These are phyloP conservation scores for Aspergillus clavatus DNA, from an alignment of 2,329 filamentous ascomycete species.

Conservation along the genomic window DNA sequence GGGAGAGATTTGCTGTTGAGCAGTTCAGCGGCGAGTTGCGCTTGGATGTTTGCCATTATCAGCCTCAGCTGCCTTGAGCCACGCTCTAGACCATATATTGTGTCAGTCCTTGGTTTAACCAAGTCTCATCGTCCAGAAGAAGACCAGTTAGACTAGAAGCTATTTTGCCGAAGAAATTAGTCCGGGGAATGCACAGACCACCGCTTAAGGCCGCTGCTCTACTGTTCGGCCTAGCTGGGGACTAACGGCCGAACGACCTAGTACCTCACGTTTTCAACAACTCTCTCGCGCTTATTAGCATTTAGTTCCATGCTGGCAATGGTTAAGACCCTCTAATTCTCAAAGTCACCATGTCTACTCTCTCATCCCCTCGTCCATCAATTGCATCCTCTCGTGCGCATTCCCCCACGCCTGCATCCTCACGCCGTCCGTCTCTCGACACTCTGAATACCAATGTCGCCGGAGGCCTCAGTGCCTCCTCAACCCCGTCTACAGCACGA, in stretches of 20 bases:
- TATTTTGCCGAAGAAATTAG: constrained; percentile 2
- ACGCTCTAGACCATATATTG: too few species aligned
- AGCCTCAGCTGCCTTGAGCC: too few species aligned
- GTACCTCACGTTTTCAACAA: background rate
- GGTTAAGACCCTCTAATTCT: background rate
- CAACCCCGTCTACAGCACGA: constrained; percentile 39
- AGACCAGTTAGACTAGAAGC: background rate
- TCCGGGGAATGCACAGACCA: constrained; percentile 21
- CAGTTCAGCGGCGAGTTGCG: constrained; percentile 49
- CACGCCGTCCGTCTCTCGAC: constrained; percentile 70
- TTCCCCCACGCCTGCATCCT: constrained; percentile 64
- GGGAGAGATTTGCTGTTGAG: constrained; percentile 51
- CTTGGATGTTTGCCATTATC: constrained; percentile 24
- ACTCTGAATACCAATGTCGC: constrained; percentile 54
- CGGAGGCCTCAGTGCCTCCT: constrained; percentile 42
- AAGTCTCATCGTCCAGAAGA: too few species aligned
- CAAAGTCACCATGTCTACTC: constrained; percentile 49
- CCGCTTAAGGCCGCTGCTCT: constrained; percentile 18
- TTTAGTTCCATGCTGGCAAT: constrained; percentile 5
- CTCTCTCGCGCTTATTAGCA: constrained; percentile 6
- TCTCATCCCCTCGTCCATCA: constrained; percentile 56
- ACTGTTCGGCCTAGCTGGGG: too few species aligned
- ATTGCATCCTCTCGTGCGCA: constrained; percentile 52
- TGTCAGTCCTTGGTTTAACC: too few species aligned
- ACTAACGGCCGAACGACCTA: too few species aligned